phyloP scores from a whole-genome alignment of 1,139 yeast species.

The Citeromyces siamensis region DNA sequence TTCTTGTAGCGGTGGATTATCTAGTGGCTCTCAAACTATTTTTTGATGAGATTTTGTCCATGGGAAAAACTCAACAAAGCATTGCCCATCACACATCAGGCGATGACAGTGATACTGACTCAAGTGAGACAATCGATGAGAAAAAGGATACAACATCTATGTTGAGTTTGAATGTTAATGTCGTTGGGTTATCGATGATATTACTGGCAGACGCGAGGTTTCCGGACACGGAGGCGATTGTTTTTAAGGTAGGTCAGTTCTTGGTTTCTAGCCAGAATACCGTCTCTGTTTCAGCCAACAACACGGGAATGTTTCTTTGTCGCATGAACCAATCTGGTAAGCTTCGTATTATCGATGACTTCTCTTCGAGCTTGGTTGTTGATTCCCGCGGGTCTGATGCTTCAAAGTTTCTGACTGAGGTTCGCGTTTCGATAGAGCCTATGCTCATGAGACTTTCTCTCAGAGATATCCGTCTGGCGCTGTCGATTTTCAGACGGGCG shows the following conservation, averaged over 20 bases:
- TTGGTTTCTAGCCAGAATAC: constrained; percentile 58
- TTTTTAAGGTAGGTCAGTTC: constrained; percentile 76
- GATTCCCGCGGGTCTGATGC: constrained; percentile 59
- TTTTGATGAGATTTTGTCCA: constrained; percentile 29
- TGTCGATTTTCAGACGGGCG: constrained; percentile 62
- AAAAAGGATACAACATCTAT: not conserved
- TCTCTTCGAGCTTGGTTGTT: constrained; percentile 63
- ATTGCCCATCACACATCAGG: not conserved
- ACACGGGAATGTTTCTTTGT: constrained; percentile 79
- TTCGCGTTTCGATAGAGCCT: constrained; percentile 71
- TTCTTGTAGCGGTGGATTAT: constrained; percentile 79
- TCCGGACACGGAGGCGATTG: constrained; percentile 72
- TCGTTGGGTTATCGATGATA: constrained; percentile 70
- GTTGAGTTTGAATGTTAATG: constrained; percentile 40
- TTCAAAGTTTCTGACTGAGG: constrained; percentile 43
- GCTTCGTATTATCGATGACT: constrained; percentile 77
- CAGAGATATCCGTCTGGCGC: constrained; percentile 75
- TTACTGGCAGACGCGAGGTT: constrained; percentile 71
- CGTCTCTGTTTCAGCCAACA: constrained; percentile 55
- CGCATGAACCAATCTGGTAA: constrained; percentile 58
- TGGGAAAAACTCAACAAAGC: not conserved
- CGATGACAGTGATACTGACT: not conserved
- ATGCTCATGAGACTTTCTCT: constrained; percentile 70
- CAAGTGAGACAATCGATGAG: not conserved
- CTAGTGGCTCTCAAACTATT: constrained; percentile 65